Evolutionary conservation across 805 yeast species (phyloP).

Genomic region (Candida qinlingensis): DNA sequence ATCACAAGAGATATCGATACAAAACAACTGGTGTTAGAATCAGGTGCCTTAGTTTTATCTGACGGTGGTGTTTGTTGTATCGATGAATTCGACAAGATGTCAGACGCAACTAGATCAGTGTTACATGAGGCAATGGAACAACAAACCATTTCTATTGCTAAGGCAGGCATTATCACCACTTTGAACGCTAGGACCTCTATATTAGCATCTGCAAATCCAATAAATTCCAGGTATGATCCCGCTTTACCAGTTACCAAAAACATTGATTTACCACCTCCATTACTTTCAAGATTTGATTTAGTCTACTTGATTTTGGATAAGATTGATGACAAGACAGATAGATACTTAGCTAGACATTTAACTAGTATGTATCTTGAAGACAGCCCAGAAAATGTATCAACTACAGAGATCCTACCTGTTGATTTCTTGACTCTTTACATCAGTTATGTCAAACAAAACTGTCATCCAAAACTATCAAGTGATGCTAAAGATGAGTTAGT

Average conservation of each 20-base stretch:
- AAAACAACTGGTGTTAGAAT: constrained; percentile 85
- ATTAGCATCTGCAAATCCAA: constrained; percentile 95
- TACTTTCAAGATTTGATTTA: constrained; percentile 89
- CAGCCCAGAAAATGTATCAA: constrained; percentile 64
- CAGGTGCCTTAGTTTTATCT: constrained; percentile 93
- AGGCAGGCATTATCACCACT: constrained; percentile 97
- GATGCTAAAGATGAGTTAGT: constrained; percentile 85
- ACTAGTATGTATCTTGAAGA: constrained; percentile 92
- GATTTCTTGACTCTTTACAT: constrained; percentile 86
- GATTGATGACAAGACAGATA: constrained; percentile 80
- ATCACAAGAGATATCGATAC: constrained; percentile 93
- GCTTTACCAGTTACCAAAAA: constrained; percentile 89
- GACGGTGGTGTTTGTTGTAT: constrained; percentile 99
- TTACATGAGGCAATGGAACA: constrained; percentile 99
- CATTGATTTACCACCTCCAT: constrained; percentile 94
- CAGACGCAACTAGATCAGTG: constrained; percentile 89
- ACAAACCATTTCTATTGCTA: constrained; percentile 96
- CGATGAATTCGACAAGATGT: constrained; percentile 98
- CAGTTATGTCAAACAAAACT: constrained; percentile 87
- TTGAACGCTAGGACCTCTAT: constrained; percentile 94
- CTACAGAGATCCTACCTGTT: constrained; percentile 69
- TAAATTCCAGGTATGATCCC: constrained; percentile 94
- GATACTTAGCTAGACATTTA: constrained; percentile 84
- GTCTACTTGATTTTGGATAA: constrained; percentile 90
- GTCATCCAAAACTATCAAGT: constrained; percentile 71